These are phyloP conservation scores for Saccharomycopsis malanga DNA, from an alignment of 805 yeast species.

Conservation along the genomic window DNA sequence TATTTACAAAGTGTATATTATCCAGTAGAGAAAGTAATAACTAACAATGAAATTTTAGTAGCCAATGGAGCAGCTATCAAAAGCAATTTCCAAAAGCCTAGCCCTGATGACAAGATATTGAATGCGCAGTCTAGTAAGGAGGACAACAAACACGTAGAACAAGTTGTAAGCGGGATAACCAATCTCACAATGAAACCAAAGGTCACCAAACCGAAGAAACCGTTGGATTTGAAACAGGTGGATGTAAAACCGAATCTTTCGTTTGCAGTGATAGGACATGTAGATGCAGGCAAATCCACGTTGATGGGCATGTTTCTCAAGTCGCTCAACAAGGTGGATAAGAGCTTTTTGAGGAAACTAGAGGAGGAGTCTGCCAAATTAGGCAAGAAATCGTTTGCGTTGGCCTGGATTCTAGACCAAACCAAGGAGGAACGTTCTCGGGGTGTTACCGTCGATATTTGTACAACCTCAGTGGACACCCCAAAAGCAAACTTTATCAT, in stretches of 20 bases:
- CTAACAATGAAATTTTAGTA: constrained; percentile 37
- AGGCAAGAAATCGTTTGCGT: constrained; percentile 74
- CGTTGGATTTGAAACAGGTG: constrained; percentile 34
- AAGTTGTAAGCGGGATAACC: constrained; percentile 4
- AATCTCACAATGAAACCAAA: constrained; percentile 21
- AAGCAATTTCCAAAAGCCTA: constrained; percentile 55
- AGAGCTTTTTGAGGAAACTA: constrained; percentile 54
- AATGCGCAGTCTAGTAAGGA: constrained; percentile 43
- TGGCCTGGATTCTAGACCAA: constrained; percentile 84
- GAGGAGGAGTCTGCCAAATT: constrained; percentile 56
- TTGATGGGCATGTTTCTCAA: constrained; percentile 66
- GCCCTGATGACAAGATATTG: constrained; percentile 74
- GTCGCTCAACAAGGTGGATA: constrained; percentile 61
- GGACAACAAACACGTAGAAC: constrained; percentile 17
- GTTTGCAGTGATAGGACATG: constrained; percentile 82
- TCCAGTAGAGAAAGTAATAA: constrained; percentile 21
- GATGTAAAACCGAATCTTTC: constrained; percentile 47
- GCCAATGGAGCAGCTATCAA: constrained; percentile 35
- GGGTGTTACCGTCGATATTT: constrained; percentile 76
- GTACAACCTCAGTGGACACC: constrained; percentile 62
- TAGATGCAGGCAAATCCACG: constrained; percentile 81
- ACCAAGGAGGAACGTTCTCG: constrained; percentile 66
- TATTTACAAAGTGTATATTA: constrained; percentile 8
- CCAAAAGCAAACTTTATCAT: constrained; percentile 49
- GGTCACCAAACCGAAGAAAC: constrained; percentile 37